Evolutionary conservation across 306 rosid species (phyloP), one percentile per base, ranked within the genome.

Genomic region (Gastrolobium bilobum): DNA sequence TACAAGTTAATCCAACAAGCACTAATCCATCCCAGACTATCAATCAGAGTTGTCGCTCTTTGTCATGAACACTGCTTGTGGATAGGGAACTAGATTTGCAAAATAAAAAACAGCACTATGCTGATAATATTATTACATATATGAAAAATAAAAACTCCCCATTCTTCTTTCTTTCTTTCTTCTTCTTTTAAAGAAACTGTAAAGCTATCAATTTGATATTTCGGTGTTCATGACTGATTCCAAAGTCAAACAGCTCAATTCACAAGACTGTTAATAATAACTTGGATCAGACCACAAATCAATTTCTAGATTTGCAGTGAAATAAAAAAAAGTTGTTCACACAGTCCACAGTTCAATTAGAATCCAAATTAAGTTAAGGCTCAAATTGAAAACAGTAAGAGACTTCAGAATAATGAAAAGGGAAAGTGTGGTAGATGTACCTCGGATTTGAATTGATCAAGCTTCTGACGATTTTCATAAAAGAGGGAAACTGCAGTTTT

Each of bases 401-500:
- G 20, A 35, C 29, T 4, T 6, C 26, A 15, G 4, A 66, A 4
- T 20, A 10, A 9, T 4, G 4, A 38, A 52, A 34, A 35, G 35
- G 2, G 10, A 30, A 31, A 7, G 29, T 15, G 47, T 15, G 47
- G 31, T 30, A 6, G 1, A 38, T 48, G n/a, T 68, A 84, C 94
- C 88, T 82, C 6, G 0, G 60, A 43, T 30, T 75, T 83, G 30
- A 86, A 59, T 3, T 3, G 10, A 34, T 4, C 8, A 2, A 87
- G 89, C 3, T 0, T 3, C 0, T 9, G 20, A 7, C 1, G 35
- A 13, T 62, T 11, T 0, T 13, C 40, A 2, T 0, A 2, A 5
- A 91, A 87, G 82, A 84, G 82, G 0, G 73, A 9, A 68, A 82
- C 11, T 0, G 81, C 83, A 20, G 78, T 58, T n/a, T 2, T 13